Evolutionary conservation across 2,329 filamentous ascomycete genomes (phyloP).

Genomic region (Raffaelea albimanens): DNA sequence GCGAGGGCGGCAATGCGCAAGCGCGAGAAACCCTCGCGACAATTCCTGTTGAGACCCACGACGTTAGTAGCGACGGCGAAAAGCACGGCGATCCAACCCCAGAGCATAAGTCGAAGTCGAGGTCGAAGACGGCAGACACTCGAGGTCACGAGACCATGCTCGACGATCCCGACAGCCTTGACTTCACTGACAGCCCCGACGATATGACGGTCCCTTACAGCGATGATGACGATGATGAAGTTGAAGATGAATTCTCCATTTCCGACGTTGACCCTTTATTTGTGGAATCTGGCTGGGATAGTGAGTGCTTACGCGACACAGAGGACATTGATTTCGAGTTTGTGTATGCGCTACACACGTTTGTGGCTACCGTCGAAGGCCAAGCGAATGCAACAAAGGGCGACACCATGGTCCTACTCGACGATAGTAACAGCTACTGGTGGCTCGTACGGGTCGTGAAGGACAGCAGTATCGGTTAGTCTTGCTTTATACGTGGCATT

Average conservation of each 20-base stretch:
- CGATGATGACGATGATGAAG: constrained; percentile 35
- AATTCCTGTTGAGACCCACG: neutral
- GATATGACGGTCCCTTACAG: neutral
- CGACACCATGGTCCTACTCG: constrained; percentile 95
- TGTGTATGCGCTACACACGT: constrained; percentile 95
- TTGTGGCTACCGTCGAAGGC: constrained; percentile 93
- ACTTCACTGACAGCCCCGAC: neutral
- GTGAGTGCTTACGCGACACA: constrained; percentile 81
- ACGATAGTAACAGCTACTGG: constrained; percentile 99
- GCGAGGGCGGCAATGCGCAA: too few species aligned
- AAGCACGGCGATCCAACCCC: too few species aligned
- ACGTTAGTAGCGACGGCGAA: too few species aligned
- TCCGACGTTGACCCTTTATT: constrained; percentile 46
- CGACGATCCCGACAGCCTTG: neutral
- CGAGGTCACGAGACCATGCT: too few species aligned
- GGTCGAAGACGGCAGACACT: too few species aligned
- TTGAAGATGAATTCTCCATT: constrained; percentile 53
- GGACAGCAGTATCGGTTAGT: constrained; percentile 79
- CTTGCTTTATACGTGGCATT: neutral
- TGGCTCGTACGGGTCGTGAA: constrained; percentile 97
- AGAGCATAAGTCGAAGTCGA: too few species aligned
- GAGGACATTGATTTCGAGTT: constrained; percentile 99
- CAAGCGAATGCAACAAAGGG: constrained; percentile 98
- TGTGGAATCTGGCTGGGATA: constrained; percentile 64
- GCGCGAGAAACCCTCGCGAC: too few species aligned